phyloP scores from a whole-genome alignment of 345 rosid species.

The Mangifera indica region DNA sequence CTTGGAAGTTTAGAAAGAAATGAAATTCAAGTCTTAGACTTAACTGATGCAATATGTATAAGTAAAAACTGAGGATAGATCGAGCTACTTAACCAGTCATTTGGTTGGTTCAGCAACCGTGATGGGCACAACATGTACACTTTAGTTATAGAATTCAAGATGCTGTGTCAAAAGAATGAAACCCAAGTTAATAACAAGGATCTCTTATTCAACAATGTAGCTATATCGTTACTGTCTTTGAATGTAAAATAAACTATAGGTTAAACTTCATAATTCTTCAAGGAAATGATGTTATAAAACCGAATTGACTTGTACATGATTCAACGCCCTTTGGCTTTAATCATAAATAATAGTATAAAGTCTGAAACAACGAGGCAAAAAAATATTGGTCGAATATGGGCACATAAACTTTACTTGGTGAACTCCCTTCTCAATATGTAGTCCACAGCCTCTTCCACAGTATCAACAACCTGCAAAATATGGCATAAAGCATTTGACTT shows the following conservation, averaged over 20 bases:
- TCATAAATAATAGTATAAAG: neutral
- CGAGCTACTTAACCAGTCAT: too few species aligned
- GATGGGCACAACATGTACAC: neutral
- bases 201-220: too few species aligned
- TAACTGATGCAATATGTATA: too few species aligned
- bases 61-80: too few species aligned
- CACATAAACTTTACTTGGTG: neutral
- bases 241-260: neutral
- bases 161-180: neutral
- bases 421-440: slow-evolving; percentile 54
- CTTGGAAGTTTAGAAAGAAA: too few species aligned
- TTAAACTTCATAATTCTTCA: neutral
- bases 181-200: too few species aligned
- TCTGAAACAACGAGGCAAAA: neutral
- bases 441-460: slow-evolving; percentile 77
- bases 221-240: neutral
- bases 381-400: neutral
- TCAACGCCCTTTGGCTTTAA: neutral
- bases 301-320: neutral
- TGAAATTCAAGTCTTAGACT: too few species aligned
- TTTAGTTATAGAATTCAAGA: neutral
- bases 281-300: too few species aligned
- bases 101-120: neutral
- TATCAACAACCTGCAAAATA: slow-evolving; percentile 67
- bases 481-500: neutral